Conservation (phyloP, 2,329 filamentous ascomycete genomes). For the Aspergillus oerlinghausenensis region DNA sequence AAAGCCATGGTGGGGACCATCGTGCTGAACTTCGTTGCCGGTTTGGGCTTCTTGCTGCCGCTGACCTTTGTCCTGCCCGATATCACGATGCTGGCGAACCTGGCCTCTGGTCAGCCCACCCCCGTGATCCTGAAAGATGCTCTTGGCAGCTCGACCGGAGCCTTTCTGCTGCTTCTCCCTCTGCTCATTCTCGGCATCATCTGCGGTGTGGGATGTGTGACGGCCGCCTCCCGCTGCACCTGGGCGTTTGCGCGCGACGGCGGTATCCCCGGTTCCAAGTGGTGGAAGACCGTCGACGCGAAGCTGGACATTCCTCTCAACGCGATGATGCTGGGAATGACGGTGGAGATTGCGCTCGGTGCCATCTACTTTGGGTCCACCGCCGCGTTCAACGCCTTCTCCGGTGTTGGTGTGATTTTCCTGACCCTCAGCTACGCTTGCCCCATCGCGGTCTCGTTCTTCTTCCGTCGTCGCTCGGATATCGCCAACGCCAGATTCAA, state of each 20-base stretch:
- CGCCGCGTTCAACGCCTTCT: constrained; percentile 76
- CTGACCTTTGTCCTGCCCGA: constrained; percentile 70
- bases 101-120: constrained; percentile 68
- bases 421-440: constrained; percentile 65
- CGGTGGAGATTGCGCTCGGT: constrained; percentile 65
- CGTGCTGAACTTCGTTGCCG: constrained; percentile 59
- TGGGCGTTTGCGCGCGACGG: constrained; percentile 71
- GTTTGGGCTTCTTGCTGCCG: constrained; percentile 63
- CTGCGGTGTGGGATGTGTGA: constrained; percentile 66
- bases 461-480: constrained; percentile 54
- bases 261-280: constrained; percentile 62
- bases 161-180: constrained; percentile 65
- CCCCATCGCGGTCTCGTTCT: constrained; percentile 61
- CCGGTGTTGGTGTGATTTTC: constrained; percentile 72
- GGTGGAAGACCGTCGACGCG: constrained; percentile 62
- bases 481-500: constrained; percentile 44
- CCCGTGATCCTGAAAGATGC: constrained; percentile 68
- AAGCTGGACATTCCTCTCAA: constrained; percentile 64
- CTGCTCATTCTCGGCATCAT: constrained; percentile 68
- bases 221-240: constrained; percentile 65
- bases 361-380: constrained; percentile 75
- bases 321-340: constrained; percentile 62
- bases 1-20: constrained; percentile 66
- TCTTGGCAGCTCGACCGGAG: constrained; percentile 64
- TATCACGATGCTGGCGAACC: constrained; percentile 56